Evolutionary conservation across 208 protist species (phyloP).

Genomic region (Acanthamoeba triangularis): DNA sequence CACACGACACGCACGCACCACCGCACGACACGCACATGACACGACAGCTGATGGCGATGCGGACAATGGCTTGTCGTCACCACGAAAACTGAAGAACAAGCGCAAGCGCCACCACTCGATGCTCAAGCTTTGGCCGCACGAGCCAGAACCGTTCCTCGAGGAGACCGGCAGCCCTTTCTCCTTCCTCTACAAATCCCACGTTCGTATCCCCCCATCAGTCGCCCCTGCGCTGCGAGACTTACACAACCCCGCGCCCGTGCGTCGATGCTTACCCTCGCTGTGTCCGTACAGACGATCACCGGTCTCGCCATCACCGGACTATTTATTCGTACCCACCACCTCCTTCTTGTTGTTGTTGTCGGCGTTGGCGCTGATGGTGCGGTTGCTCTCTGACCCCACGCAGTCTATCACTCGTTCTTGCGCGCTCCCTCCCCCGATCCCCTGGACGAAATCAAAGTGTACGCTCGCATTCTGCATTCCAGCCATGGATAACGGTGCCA

Average conservation of each 20-base stretch:
- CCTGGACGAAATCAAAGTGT: slow-evolving; percentile 40
- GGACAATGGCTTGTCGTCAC: background rate
- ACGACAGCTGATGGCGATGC: background rate
- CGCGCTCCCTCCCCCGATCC: background rate
- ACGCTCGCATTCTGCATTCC: background rate
- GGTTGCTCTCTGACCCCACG: background rate
- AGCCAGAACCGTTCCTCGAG: slow-evolving; percentile 57
- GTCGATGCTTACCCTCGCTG: background rate
- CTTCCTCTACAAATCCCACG: slow-evolving; percentile 74
- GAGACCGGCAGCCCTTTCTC: slow-evolving; percentile 56
- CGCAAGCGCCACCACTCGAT: background rate
- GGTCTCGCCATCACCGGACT: slow-evolving; percentile 12
- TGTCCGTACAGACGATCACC: background rate
- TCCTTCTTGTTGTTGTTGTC: background rate
- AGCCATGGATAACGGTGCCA: background rate
- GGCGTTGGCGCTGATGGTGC: background rate
- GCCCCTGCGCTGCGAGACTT: background rate
- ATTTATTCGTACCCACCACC: background rate
- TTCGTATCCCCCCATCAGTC: background rate
- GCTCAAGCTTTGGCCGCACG: background rate
- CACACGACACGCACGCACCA: background rate
- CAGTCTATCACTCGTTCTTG: slow-evolving; percentile 42
- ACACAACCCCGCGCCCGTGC: background rate
- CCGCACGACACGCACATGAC: background rate
- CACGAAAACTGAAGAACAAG: slow-evolving; percentile 1